Percentiles rank a stretch among this genome's conserved stretches.
Conservation (phyloP, 352 stramenopile genomes). For the Phytophthora brassicae region DNA sequence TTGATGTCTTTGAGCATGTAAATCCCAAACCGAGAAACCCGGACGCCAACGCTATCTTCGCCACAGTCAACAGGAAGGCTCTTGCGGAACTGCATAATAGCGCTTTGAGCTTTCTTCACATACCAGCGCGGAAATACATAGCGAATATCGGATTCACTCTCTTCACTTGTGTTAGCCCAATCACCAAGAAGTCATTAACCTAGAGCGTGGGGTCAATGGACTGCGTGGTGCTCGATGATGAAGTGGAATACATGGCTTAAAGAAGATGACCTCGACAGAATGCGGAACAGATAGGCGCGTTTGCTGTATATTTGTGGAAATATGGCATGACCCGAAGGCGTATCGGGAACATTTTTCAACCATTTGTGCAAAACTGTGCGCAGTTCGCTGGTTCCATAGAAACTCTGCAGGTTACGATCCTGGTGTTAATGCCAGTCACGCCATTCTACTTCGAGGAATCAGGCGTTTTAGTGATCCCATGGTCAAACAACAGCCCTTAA, state of each 20-base stretch:
- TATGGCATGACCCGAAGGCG: not conserved
- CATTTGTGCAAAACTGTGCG: constrained; percentile 18
- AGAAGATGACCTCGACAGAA: not conserved
- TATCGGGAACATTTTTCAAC: constrained; percentile 5
- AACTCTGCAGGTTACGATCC: constrained; percentile 8
- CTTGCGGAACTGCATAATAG: not conserved
- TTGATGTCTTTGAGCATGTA: not conserved
- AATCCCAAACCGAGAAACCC: constrained; percentile 7
- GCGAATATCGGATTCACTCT: not conserved
- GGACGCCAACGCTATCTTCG: not conserved
- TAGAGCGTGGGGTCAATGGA: not conserved
- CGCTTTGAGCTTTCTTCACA: constrained; percentile 3
- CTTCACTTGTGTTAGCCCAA: not conserved
- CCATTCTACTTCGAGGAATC: constrained; percentile 13
- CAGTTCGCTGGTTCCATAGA: constrained; percentile 18
- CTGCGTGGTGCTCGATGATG: not conserved
- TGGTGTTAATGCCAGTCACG: constrained; percentile 15
- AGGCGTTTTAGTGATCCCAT: constrained; percentile 9
- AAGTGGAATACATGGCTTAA: not conserved
- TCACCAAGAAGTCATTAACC: not conserved
- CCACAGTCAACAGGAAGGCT: not conserved
- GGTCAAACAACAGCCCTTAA: constrained; percentile 15
- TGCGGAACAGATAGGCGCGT: not conserved
- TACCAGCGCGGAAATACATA: constrained; percentile 3
- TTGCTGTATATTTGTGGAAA: not conserved